Percentiles rank a stretch among this genome's conserved stretches.
phyloP scores from a whole-genome alignment of 495 filamentous ascomycete genomes.

The Aspergillus sclerotioniger region DNA sequence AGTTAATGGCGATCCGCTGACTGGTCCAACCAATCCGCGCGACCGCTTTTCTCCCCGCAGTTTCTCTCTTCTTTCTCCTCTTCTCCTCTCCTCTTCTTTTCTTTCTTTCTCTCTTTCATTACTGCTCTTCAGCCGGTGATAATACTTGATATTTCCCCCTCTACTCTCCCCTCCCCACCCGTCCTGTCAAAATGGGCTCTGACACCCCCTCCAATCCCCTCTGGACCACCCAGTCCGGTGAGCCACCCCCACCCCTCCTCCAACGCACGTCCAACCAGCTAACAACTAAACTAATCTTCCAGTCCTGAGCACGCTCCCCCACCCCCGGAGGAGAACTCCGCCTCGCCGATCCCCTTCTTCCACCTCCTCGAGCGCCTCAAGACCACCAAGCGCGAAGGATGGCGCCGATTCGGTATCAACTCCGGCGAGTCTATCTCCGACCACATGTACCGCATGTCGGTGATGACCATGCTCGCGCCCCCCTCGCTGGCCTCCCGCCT shows the following conservation, averaged over 20 bases:
- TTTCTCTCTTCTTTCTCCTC: constrained; percentile 9
- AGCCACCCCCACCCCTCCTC: neutral
- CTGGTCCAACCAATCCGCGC: neutral
- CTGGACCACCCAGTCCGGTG: constrained; percentile 33
- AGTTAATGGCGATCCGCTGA: neutral
- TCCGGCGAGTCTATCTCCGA: constrained; percentile 84
- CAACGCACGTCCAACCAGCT: neutral
- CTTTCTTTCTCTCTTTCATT: constrained; percentile 12
- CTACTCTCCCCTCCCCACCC: neutral
- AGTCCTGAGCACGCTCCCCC: constrained; percentile 49
- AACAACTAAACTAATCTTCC: constrained; percentile 1
- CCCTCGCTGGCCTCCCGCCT: constrained; percentile 63
- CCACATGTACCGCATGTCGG: constrained; percentile 99
- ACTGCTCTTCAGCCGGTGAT: constrained; percentile 6
- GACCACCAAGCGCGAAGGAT: constrained; percentile 93
- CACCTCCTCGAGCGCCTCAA: constrained; percentile 91
- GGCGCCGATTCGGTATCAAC: constrained; percentile 81
- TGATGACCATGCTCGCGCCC: constrained; percentile 93
- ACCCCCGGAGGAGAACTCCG: constrained; percentile 57
- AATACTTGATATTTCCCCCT: neutral
- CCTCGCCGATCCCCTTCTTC: constrained; percentile 84
- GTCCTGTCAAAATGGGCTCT: constrained; percentile 33
- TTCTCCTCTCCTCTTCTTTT: constrained; percentile 5
- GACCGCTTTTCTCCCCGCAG: constrained; percentile 9
- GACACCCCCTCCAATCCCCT: constrained; percentile 23